A percentile compares a stretch with the other conserved stretches of the same genome.
Evolutionary conservation across 2,329 filamentous ascomycete species (phyloP).

Genomic region (Epicoccum nigrum): DNA sequence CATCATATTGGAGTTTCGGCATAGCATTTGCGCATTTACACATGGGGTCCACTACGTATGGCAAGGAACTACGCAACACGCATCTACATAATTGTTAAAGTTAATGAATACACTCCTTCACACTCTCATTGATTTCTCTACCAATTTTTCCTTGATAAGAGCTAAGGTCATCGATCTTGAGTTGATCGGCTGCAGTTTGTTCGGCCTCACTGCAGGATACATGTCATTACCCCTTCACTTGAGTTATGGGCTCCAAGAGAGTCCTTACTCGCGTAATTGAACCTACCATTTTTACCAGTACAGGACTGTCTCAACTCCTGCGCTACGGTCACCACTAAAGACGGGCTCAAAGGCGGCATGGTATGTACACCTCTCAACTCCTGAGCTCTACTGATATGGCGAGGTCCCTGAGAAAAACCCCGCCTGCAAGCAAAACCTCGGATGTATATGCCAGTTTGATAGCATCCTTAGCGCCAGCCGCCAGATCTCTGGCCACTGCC

Average conservation of each 20-base stretch:
- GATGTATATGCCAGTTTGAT: constrained; percentile 26
- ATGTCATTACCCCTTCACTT: too few species aligned
- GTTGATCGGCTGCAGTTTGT: too few species aligned
- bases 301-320: too few species aligned
- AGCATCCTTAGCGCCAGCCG: constrained; percentile 19
- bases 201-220: too few species aligned
- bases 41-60: constrained; percentile 7
- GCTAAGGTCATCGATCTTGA: not conserved
- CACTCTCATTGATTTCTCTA: constrained; percentile 1
- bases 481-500: constrained; percentile 21
- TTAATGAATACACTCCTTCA: constrained; percentile 19
- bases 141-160: too few species aligned
- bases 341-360: not conserved
- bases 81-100: constrained; percentile 17
- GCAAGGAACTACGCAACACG: constrained; percentile 11
- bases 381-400: too few species aligned
- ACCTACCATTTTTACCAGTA: too few species aligned
- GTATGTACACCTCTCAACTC: not conserved
- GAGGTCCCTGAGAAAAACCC: too few species aligned
- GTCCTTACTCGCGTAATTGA: too few species aligned
- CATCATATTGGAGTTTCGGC: constrained; percentile 17
- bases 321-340: not conserved
- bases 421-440: constrained; percentile 18
- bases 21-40: constrained; percentile 16
- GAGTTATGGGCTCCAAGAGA: too few species aligned